Conservation (phyloP, 2,329 filamentous ascomycete genomes). For the Thielaviopsis ethacetica region DNA sequence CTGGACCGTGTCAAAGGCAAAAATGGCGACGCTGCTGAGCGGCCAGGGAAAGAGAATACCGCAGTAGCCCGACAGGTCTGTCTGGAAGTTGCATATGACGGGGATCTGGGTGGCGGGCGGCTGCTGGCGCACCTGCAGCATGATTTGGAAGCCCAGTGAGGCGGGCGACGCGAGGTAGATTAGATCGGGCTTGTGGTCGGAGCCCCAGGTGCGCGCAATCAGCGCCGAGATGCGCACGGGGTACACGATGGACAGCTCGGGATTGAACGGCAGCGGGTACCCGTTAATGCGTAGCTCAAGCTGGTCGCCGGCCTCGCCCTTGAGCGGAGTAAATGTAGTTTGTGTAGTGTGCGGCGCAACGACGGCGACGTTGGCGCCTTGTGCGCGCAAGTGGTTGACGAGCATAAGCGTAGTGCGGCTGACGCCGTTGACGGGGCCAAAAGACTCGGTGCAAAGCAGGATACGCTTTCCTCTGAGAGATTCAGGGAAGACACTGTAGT, state of each 20-base stretch:
- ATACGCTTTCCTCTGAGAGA: conserved; percentile 43
- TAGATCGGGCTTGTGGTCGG: conserved; percentile 37
- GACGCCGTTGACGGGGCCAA: conserved; percentile 59
- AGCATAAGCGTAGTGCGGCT: conserved; percentile 54
- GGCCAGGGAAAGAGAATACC: conserved; percentile 51
- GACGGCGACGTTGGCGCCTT: conserved; percentile 48
- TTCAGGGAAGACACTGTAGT: conserved; percentile 28
- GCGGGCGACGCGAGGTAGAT: conserved; percentile 56
- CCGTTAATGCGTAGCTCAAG: conserved; percentile 44
- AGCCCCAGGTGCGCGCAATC: conserved; percentile 41
- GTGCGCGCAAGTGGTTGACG: conserved; percentile 46
- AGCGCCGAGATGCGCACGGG: conserved; percentile 48
- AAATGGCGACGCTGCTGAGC: conserved; percentile 43
- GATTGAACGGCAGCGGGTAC: conserved; percentile 54
- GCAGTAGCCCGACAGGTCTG: conserved; percentile 52
- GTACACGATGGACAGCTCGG: conserved; percentile 52
- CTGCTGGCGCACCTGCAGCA: conserved; percentile 51
- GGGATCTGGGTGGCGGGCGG: conserved; percentile 35
- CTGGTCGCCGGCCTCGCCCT: conserved; percentile 14
- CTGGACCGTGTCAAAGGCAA: conserved; percentile 45
- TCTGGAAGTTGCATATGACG: conserved; percentile 55
- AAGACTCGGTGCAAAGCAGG: conserved; percentile 53
- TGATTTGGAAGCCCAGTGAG: conserved; percentile 52
- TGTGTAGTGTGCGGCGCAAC: conserved; percentile 44
- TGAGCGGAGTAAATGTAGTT: conserved; percentile 34